phyloP scores from a whole-genome alignment of 768 basidiomycete genomes.

The Erythrobasidium yunnanense region DNA sequence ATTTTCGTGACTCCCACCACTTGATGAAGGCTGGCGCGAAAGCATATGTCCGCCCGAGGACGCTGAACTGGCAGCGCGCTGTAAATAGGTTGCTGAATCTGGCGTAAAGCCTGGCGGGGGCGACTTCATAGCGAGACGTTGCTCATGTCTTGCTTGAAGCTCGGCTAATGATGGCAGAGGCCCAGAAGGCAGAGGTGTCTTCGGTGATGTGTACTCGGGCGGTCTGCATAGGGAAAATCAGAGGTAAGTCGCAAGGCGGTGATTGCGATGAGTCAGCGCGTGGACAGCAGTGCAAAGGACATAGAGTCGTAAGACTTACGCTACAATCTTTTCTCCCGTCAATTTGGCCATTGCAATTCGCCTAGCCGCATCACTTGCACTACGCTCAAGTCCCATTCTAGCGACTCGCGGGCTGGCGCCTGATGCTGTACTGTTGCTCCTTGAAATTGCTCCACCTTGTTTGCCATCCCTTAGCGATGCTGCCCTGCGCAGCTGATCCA shows the following conservation, averaged over 20 bases:
- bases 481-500: not conserved
- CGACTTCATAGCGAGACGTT: not conserved
- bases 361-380: constrained; percentile 28
- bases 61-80: not conserved
- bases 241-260: constrained; percentile 15
- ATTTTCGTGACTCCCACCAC: too few species aligned
- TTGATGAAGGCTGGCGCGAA: constrained; percentile 6
- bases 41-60: not conserved
- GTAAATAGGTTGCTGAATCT: not conserved
- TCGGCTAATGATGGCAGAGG: constrained; percentile 23
- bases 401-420: not conserved
- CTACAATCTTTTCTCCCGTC: constrained; percentile 29
- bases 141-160: constrained; percentile 29
- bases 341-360: constrained; percentile 35
- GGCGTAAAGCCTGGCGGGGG: not conserved
- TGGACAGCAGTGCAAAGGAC: not conserved
- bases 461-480: not conserved
- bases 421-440: not conserved
- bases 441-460: too few species aligned
- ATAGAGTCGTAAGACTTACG: not conserved
- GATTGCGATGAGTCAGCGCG: not conserved
- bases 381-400: constrained; percentile 11
- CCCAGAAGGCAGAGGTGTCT: constrained; percentile 28
- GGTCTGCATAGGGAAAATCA: not conserved
- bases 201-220: constrained; percentile 11